These are phyloP conservation scores for Pythium phragmitis DNA, from an alignment of 352 stramenopile genomes.

Conservation along the genomic window DNA sequence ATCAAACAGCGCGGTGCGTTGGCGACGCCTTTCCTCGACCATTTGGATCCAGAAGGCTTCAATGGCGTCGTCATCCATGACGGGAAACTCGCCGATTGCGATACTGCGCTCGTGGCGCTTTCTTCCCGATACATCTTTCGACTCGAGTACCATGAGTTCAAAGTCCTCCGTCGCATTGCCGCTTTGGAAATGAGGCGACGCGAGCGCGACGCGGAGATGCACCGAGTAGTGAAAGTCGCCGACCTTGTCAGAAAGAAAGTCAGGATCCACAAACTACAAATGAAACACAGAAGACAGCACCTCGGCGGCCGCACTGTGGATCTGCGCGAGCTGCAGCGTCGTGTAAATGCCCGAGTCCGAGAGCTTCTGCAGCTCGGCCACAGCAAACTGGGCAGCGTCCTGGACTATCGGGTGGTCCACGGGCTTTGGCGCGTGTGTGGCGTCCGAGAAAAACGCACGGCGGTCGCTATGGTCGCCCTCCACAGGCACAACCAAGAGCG, in stretches of 20 bases:
- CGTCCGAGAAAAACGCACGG: slow-evolving; percentile 16
- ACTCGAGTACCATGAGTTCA: slow-evolving; percentile 78
- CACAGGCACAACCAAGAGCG: not conserved
- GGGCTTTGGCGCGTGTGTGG: slow-evolving; percentile 26
- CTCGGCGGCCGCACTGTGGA: slow-evolving; percentile 57
- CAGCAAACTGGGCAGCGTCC: slow-evolving; percentile 55
- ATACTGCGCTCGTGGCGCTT: slow-evolving; percentile 39
- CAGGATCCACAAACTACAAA: not conserved
- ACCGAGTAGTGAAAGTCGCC: slow-evolving; percentile 84
- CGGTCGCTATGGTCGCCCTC: slow-evolving; percentile 1
- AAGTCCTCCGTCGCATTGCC: slow-evolving; percentile 52
- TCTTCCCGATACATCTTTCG: slow-evolving; percentile 31
- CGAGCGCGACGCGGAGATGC: slow-evolving; percentile 60
- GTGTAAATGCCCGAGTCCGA: slow-evolving; percentile 76
- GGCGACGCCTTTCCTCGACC: slow-evolving; percentile 46
- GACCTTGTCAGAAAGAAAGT: slow-evolving; percentile 27
- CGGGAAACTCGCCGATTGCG: slow-evolving; percentile 81
- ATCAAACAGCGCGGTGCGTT: slow-evolving; percentile 46
- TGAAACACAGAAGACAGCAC: slow-evolving; percentile 15
- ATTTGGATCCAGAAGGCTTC: slow-evolving; percentile 77
- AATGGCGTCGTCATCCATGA: slow-evolving; percentile 81
- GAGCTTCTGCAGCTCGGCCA: slow-evolving; percentile 52
- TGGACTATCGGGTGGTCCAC: slow-evolving; percentile 42
- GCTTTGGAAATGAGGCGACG: slow-evolving; percentile 73
- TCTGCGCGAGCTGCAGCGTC: slow-evolving; percentile 49